phyloP scores from a whole-genome alignment of 2,329 filamentous ascomycete species.

The Epichloe elymi region DNA sequence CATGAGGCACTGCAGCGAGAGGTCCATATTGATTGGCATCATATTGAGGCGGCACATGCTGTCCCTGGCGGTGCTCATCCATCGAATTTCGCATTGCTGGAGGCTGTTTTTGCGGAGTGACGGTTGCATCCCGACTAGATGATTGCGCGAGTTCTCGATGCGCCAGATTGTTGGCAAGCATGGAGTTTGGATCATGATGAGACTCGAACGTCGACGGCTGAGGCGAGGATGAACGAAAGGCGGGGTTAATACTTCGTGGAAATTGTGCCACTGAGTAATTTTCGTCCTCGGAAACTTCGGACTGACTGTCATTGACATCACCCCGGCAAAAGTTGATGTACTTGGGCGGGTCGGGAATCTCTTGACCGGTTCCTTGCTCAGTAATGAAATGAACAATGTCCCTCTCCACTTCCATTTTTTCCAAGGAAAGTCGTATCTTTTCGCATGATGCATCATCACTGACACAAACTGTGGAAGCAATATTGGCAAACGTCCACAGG shows the following conservation, averaged over 20 bases:
- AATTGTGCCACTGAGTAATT: constrained; percentile 93
- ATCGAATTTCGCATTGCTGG: constrained; percentile 8
- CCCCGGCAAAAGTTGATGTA: constrained; percentile 98
- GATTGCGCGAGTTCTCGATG: constrained; percentile 37
- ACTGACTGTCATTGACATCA: constrained; percentile 66
- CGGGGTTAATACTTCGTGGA: constrained; percentile 85
- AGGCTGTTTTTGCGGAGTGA: constrained; percentile 34
- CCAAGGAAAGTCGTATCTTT: constrained; percentile 83
- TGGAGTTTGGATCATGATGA: constrained; percentile 73
- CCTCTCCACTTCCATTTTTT: constrained; percentile 93
- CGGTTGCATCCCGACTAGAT: constrained; percentile 34
- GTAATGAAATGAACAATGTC: constrained; percentile 84
- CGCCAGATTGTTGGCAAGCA: constrained; percentile 55
- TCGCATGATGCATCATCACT: constrained; percentile 95
- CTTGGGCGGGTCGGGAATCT: constrained; percentile 91
- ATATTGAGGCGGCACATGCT: constrained; percentile 15
- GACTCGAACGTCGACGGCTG: constrained; percentile 89
- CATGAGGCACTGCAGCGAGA: constrained; percentile 65
- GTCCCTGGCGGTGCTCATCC: constrained; percentile 10
- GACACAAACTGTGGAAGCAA: constrained; percentile 92
- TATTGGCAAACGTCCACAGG: constrained; percentile 95
- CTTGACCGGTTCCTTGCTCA: constrained; percentile 81
- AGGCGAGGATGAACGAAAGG: constrained; percentile 89
- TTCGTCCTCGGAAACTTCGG: constrained; percentile 74
- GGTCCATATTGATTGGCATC: constrained; percentile 44